Evolutionary conservation across 116 monocot genomes (phyloP).

Genomic region (Phalaenopsis hybrid): DNA sequence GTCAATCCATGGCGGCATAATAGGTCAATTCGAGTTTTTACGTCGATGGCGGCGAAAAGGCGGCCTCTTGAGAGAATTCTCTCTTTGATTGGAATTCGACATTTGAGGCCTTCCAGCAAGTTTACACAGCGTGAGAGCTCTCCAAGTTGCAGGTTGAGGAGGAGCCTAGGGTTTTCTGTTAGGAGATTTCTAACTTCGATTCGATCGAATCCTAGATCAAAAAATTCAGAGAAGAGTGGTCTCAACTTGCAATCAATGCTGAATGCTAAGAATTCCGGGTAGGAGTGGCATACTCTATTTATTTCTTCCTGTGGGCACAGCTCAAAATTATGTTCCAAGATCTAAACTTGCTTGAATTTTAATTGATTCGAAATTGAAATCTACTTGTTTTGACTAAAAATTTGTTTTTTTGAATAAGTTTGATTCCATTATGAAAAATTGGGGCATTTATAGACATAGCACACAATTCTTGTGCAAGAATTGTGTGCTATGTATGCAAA

Average conservation of each 20-base stretch:
- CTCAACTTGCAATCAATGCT: slow-evolving; percentile 27
- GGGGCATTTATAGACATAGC: no score
- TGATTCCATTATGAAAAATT: not conserved
- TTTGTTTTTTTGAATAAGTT: no score
- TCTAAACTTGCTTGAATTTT: no score
- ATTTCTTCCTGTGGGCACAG: slow-evolving; percentile 20
- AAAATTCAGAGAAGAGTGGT: slow-evolving; percentile 53
- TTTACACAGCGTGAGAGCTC: slow-evolving; percentile 49
- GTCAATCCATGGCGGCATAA: slow-evolving; percentile 64
- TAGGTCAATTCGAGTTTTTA: slow-evolving; percentile 59
- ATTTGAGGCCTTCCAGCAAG: slow-evolving; percentile 54
- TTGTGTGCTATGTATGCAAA: no score
- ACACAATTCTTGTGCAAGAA: no score
- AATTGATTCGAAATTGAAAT: no score
- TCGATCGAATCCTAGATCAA: slow-evolving; percentile 24
- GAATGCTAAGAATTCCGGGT: slow-evolving; percentile 35
- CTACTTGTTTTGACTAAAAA: no score
- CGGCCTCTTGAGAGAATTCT: slow-evolving; percentile 39
- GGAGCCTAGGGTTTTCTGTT: slow-evolving; percentile 25
- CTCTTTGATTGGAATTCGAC: slow-evolving; percentile 52
- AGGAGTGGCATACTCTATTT: slow-evolving; percentile 24
- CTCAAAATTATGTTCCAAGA: no score
- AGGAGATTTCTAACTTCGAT: slow-evolving; percentile 33
- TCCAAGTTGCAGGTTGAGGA: slow-evolving; percentile 58
- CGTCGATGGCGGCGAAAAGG: slow-evolving; percentile 33